phyloP scores from a whole-genome alignment of 371 early-diverging fungal species.

The Mycotypha africana region DNA sequence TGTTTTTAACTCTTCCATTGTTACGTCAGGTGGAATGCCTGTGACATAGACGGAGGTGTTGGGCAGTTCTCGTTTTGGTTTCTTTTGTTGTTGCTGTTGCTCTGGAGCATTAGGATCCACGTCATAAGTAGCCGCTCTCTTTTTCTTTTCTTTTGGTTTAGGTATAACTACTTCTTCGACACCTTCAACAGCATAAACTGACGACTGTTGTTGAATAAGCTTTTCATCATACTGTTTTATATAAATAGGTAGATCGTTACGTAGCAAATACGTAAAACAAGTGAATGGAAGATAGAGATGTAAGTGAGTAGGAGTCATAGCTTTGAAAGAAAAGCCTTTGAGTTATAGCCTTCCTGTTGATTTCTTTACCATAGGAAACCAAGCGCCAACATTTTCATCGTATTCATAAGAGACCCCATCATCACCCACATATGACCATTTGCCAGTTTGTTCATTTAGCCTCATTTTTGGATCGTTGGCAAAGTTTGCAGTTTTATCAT shows the following conservation, averaged over 20 bases:
- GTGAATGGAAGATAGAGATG: too few species aligned
- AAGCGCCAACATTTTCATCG: constrained; percentile 72
- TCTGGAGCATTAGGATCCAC: constrained; percentile 18
- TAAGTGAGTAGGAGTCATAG: not conserved
- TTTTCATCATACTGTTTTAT: constrained; percentile 63
- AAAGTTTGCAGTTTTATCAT: constrained; percentile 15
- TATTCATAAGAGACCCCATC: constrained; percentile 81
- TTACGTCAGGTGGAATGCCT: constrained; percentile 79
- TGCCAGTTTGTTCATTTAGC: constrained; percentile 61
- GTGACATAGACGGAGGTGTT: constrained; percentile 85
- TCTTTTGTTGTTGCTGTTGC: constrained; percentile 38
- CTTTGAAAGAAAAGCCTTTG: not conserved
- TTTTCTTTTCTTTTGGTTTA: constrained; percentile 29
- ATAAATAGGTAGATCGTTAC: not conserved
- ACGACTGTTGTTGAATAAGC: constrained; percentile 74
- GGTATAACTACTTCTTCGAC: constrained; percentile 42
- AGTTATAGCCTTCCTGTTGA: not conserved
- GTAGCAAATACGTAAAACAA: too few species aligned
- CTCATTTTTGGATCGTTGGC: constrained; percentile 50
- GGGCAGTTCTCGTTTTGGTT: constrained; percentile 48
- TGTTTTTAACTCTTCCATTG: constrained; percentile 70
- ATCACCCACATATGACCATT: constrained; percentile 68
- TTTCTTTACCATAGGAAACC: constrained; percentile 82
- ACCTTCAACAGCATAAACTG: constrained; percentile 66
- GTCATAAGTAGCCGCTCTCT: constrained; percentile 25